Evolutionary conservation across 441 rosid genomes (phyloP).

Genomic region (Populus trichocarpa): DNA sequence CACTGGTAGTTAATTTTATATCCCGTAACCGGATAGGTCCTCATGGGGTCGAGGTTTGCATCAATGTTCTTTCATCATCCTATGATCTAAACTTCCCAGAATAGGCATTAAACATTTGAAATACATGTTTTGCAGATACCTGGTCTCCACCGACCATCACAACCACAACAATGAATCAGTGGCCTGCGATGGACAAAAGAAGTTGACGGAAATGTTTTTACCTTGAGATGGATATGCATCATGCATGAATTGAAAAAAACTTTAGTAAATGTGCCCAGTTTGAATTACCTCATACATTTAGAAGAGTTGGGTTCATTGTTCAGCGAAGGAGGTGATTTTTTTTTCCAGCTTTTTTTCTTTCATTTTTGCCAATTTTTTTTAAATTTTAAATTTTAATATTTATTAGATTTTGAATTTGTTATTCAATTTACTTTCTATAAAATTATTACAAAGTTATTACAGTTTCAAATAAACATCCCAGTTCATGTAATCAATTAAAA

Average conservation of each 20-base stretch:
- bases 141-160: conserved; percentile 40
- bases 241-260: not conserved
- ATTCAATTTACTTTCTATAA: not conserved
- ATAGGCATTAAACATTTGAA: not conserved
- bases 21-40: conserved; percentile 84
- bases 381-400: too few species aligned
- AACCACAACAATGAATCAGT: conserved; percentile 29
- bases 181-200: not conserved
- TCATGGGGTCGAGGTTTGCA: conserved; percentile 76
- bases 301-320: too few species aligned
- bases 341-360: too few species aligned
- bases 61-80: not conserved
- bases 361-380: too few species aligned
- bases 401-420: too few species aligned
- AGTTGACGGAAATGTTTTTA: not conserved
- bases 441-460: too few species aligned
- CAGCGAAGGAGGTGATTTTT: too few species aligned
- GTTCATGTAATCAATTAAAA: too few species aligned
- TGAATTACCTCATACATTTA: too few species aligned
- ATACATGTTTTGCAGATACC: conserved; percentile 52
- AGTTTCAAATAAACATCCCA: too few species aligned
- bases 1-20: conserved; percentile 57
- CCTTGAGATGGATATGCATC: not conserved
- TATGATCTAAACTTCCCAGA: not conserved
- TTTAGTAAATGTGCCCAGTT: not conserved